A percentile compares a stretch with the other conserved stretches of the same genome.
Conservation (phyloP, 2,329 filamentous ascomycete genomes). For the Onygena corvina region DNA sequence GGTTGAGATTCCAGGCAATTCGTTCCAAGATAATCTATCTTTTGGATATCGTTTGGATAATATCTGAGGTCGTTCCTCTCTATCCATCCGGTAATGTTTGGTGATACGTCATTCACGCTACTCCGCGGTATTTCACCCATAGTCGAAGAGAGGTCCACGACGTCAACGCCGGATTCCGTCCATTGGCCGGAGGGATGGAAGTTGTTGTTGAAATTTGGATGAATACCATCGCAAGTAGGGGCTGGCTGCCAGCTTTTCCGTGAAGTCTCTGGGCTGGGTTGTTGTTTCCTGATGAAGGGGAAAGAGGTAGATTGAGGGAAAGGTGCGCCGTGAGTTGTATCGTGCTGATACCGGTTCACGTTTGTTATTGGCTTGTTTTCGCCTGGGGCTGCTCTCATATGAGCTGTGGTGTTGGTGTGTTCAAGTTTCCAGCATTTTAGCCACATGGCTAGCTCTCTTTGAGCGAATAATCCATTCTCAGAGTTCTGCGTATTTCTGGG, state of each 20-base stretch:
- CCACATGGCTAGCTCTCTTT: not conserved
- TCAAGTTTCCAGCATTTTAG: not conserved
- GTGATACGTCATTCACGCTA: not conserved
- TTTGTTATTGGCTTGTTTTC: not conserved
- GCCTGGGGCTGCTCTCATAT: not conserved
- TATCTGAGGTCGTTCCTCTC: not conserved
- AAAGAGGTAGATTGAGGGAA: not conserved
- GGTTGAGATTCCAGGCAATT: not conserved
- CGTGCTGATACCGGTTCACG: not conserved
- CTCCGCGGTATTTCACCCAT: not conserved
- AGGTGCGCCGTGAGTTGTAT: not conserved
- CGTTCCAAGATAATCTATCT: not conserved
- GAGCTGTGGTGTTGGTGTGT: not conserved
- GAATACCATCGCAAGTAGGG: not conserved
- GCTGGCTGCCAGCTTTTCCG: not conserved
- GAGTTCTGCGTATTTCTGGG: too few species aligned
- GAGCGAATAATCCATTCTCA: not conserved
- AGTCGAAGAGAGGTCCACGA: not conserved
- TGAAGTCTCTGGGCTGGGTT: not conserved
- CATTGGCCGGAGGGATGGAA: not conserved
- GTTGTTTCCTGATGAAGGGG: not conserved
- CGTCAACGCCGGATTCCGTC: not conserved
- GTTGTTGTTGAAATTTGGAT: not conserved
- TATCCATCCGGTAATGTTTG: not conserved
- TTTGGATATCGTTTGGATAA: not conserved